Conservation (phyloP, 805 yeast species). For the Yarrowia sp. region DNA sequence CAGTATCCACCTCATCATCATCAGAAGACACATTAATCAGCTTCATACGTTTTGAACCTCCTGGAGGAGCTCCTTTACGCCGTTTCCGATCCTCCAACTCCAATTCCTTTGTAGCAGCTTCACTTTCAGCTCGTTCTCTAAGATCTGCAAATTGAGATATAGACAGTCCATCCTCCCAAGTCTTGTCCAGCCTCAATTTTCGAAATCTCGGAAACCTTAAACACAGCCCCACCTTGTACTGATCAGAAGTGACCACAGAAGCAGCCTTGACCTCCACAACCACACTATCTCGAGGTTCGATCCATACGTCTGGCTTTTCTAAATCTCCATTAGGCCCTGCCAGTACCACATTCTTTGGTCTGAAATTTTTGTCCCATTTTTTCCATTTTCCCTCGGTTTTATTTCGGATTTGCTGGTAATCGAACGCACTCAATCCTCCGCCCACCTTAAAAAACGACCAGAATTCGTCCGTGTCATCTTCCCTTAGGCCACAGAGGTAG, state of each 20-base stretch:
- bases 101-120: conserved; percentile 30
- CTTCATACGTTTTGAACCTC: conserved; percentile 17
- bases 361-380: conserved; percentile 36
- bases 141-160: conserved; percentile 50
- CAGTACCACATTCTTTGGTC: conserved; percentile 27
- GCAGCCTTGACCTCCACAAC: conserved; percentile 84
- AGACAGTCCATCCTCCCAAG: conserved; percentile 54
- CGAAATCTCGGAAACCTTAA: conserved; percentile 75
- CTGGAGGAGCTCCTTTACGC: conserved; percentile 31
- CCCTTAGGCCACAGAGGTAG: conserved; percentile 69
- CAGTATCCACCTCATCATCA: background rate
- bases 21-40: conserved; percentile 10
- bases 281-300: conserved; percentile 70
- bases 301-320: conserved; percentile 69
- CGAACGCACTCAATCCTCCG: conserved; percentile 72
- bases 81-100: conserved; percentile 39
- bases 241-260: conserved; percentile 53
- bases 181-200: conserved; percentile 65
- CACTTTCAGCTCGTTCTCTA: conserved; percentile 34
- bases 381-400: conserved; percentile 63
- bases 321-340: conserved; percentile 29
- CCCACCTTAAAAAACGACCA: conserved; percentile 76
- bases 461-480: conserved; percentile 45
- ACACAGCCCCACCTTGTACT: conserved; percentile 66
- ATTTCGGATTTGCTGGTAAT: conserved; percentile 57